A percentile compares a stretch with the other conserved stretches of the same genome.
Conservation (phyloP, 2,329 filamentous ascomycete genomes). For the Botrytis tulipae region DNA sequence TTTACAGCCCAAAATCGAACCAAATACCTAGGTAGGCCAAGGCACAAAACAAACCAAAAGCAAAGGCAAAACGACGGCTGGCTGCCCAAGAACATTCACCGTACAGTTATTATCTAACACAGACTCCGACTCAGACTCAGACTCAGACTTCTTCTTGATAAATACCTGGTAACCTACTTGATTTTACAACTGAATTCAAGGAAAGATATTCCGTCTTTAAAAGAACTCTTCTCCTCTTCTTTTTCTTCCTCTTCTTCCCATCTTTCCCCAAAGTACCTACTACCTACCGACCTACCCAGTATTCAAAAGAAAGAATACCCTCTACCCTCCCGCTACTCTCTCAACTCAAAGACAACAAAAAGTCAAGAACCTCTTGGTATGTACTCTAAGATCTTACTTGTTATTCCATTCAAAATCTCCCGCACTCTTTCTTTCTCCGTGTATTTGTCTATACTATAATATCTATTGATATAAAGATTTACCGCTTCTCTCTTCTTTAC, state of each 20-base stretch:
- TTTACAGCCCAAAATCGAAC: background rate
- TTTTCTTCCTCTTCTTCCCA: background rate
- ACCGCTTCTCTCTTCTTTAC: background rate
- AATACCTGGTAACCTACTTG: background rate
- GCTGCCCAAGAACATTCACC: background rate
- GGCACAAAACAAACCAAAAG: background rate
- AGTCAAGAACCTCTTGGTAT: background rate
- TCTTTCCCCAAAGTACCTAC: background rate
- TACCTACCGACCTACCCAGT: too few relatives aligned
- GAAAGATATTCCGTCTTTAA: background rate
- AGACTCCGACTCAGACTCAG: background rate
- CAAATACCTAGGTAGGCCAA: background rate
- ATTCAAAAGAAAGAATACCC: background rate
- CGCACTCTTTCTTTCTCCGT: background rate
- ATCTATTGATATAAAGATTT: background rate
- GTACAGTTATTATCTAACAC: background rate
- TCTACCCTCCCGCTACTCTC: background rate
- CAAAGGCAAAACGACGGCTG: background rate
- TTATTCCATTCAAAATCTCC: background rate
- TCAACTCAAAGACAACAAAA: background rate
- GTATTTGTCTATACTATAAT: constrained; percentile 19
- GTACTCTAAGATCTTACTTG: background rate
- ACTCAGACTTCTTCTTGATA: background rate
- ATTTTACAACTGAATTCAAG: background rate
- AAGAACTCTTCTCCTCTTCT: background rate